phyloP scores from a whole-genome alignment of 2,329 filamentous ascomycete genomes.

The Claviceps sorghi region DNA sequence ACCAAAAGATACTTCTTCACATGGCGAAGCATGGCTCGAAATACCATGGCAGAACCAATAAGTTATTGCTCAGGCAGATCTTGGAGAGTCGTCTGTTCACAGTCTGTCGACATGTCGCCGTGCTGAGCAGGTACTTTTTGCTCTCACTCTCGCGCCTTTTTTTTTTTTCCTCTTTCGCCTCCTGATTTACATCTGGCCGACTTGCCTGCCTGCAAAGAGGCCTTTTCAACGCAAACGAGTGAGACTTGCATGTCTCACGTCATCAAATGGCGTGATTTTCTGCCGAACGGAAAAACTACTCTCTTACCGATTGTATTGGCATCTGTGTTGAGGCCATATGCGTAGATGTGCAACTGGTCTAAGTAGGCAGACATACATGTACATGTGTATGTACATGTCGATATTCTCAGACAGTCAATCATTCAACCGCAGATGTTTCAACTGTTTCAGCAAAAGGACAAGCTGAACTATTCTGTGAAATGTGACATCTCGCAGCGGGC shows the following conservation, averaged over 20 bases:
- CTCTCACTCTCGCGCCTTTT: neutral
- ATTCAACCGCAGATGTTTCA: neutral
- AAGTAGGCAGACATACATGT: neutral
- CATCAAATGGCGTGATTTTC: neutral
- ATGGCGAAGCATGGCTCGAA: neutral
- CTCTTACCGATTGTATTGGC: neutral
- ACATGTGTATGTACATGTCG: too few species aligned
- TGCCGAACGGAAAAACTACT: neutral
- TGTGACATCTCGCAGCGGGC: neutral
- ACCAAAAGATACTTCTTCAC: neutral
- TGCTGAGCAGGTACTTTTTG: neutral
- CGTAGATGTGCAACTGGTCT: neutral
- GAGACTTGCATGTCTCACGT: slow-evolving; percentile 2
- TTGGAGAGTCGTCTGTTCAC: neutral
- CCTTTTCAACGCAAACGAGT: neutral
- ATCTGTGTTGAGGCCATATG: neutral
- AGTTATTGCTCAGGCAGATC: neutral
- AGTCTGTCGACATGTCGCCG: neutral
- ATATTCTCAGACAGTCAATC: neutral
- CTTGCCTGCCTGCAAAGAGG: neutral
- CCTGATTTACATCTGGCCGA: neutral
- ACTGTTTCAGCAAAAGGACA: neutral
- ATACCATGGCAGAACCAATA: neutral
- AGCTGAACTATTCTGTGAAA: neutral
- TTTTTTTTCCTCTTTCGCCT: neutral